Base-by-base conservation (phyloP, 805 yeast species). In the Komagataella mondaviorum region DNA sequence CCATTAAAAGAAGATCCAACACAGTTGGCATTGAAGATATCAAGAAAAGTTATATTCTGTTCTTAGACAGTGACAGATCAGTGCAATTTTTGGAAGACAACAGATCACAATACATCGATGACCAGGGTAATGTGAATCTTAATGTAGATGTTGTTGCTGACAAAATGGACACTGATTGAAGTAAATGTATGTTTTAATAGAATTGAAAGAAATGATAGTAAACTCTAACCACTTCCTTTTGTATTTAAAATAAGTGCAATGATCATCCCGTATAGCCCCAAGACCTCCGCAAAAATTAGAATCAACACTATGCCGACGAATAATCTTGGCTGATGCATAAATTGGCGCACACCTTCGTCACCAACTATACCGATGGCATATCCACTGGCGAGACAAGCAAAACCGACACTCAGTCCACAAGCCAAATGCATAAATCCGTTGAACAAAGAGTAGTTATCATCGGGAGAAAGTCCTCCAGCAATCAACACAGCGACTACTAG, bases 301-400 rank as follows among this genome's bases (percentile, higher is more conserved):
- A 91, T 91, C 75, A 91, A 82, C 75, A 91, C 88, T 95, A 91
- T 91, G 70, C 98, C 98, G 58, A 91, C 98, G 71, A 91, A 91
- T 65, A 91, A 80, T 78, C 96, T 86, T 68, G 97, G 97, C 74
- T 91, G 99, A 71, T 90, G 97, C 56, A 96, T 93, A 59, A 90
- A 84, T 72, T 96, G 96, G 77, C 98, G 87, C 53, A 91, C 98
- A 79, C 99, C 99, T 53, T 96, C 97, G 69, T 91, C 99, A 70
- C 99, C 99, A 60, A 91, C 99, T 60, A 91, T 91, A 75, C 99
- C 99, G 73, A 91, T 91, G 53, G 99, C 93, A 68, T 90, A 93
- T 47, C 99, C 99, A 54, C 96, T 86, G 45, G 98, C 90, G 63
- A 93, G 75, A 66, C 98, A 90, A 3, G 98, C 89, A 63, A 93